Evolutionary conservation across 2,329 filamentous ascomycete species (phyloP).

Genomic region (Cadophora malorum): DNA sequence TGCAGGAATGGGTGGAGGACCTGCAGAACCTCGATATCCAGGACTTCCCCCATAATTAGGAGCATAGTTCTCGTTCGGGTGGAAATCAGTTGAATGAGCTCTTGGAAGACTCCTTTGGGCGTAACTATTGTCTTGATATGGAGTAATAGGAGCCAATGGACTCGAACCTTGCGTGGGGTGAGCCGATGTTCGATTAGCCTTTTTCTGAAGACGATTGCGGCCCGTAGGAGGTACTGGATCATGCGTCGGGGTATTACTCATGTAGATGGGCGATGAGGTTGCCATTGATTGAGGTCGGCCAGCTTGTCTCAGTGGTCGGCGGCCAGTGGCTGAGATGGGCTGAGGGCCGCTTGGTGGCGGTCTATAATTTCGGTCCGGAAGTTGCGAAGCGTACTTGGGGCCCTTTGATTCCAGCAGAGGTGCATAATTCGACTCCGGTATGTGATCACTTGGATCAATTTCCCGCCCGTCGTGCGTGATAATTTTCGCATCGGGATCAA

Average conservation of each 20-base stretch:
- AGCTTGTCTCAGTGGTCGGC: slow-evolving; percentile 58
- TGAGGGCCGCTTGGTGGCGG: slow-evolving; percentile 60
- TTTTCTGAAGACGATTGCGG: slow-evolving; percentile 71
- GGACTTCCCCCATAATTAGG: slow-evolving; percentile 41
- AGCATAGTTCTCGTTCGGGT: slow-evolving; percentile 40
- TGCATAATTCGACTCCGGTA: slow-evolving; percentile 61
- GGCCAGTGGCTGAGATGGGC: slow-evolving; percentile 56
- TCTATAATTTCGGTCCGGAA: slow-evolving; percentile 47
- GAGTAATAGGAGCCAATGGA: slow-evolving; percentile 41
- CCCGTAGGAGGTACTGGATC: slow-evolving; percentile 50
- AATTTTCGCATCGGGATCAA: slow-evolving; percentile 70
- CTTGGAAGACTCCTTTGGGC: slow-evolving; percentile 37
- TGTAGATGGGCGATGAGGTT: slow-evolving; percentile 36
- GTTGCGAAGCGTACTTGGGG: slow-evolving; percentile 48
- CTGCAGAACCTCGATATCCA: slow-evolving; percentile 45
- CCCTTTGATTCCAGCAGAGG: slow-evolving; percentile 54
- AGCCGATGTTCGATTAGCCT: slow-evolving; percentile 46
- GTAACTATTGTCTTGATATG: slow-evolving; percentile 42
- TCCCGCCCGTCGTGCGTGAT: slow-evolving; percentile 78
- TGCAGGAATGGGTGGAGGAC: slow-evolving; percentile 69
- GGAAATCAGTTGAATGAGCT: slow-evolving; percentile 40
- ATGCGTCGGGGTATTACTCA: slow-evolving; percentile 43
- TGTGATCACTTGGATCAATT: slow-evolving; percentile 80
- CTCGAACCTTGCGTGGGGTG: slow-evolving; percentile 40
- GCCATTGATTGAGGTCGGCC: slow-evolving; percentile 57